These are phyloP conservation scores for Scytalidium sp. DNA, from an alignment of 2,329 filamentous ascomycete genomes.

Conservation along the genomic window DNA sequence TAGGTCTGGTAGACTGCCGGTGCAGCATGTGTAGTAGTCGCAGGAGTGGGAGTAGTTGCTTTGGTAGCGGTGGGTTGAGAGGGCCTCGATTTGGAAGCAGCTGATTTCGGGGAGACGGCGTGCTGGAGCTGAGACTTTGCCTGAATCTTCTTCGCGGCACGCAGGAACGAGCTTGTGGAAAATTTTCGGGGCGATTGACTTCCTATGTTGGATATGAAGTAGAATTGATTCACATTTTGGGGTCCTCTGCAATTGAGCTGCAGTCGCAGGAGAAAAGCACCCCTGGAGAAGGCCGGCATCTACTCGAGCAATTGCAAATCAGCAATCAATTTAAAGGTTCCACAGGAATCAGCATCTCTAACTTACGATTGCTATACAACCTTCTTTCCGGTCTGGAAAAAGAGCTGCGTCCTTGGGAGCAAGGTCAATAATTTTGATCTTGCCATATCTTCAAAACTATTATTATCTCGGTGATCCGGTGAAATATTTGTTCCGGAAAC, in stretches of 20 bases:
- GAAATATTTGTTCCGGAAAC: background rate
- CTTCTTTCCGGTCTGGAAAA: conserved; percentile 15
- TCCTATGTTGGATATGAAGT: conserved; percentile 9
- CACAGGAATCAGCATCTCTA: background rate
- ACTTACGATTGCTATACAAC: conserved; percentile 8
- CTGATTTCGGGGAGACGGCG: conserved; percentile 2
- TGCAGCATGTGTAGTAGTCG: background rate
- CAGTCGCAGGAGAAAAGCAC: conserved; percentile 11
- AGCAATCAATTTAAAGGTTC: conserved; percentile 5
- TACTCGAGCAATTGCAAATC: conserved; percentile 8
- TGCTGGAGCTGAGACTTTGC: conserved; percentile 4
- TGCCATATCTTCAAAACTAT: background rate
- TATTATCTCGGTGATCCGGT: background rate
- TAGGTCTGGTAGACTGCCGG: conserved; percentile 38
- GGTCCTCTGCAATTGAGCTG: background rate
- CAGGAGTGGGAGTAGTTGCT: background rate
- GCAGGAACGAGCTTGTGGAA: conserved; percentile 16
- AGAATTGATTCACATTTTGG: background rate
- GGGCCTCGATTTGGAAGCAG: background rate
- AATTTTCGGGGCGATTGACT: conserved; percentile 14
- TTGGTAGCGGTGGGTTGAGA: conserved; percentile 3
- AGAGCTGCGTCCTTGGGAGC: background rate
- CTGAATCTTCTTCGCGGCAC: conserved; percentile 11
- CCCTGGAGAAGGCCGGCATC: conserved; percentile 36
- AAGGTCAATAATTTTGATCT: too few relatives aligned